A percentile compares a stretch with the other conserved stretches of the same genome.
Evolutionary conservation across 257 asterid genomes (phyloP).

Genomic region (Cinchona pubescens): DNA sequence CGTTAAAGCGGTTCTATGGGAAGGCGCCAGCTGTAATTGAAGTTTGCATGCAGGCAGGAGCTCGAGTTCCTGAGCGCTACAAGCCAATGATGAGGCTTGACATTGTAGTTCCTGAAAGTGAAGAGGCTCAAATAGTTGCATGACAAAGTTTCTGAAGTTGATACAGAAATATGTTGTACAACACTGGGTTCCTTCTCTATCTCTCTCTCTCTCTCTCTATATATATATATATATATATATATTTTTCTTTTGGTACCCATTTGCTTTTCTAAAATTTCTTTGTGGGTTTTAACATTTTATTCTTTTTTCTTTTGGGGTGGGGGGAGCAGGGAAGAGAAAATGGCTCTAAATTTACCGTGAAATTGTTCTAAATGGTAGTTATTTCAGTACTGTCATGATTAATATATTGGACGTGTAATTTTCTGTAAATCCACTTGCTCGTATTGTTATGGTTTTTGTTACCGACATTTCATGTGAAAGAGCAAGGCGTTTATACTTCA

Average conservation of each 20-base stretch:
- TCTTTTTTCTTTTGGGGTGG: neutral
- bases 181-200: neutral
- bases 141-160: constrained; percentile 23
- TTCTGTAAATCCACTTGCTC: neutral
- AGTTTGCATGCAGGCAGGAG: constrained; percentile 89
- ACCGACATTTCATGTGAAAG: too few species aligned
- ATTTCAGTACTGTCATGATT: neutral
- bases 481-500: too few species aligned
- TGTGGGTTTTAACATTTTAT: too few species aligned
- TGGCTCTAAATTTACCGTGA: neutral
- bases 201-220: neutral
- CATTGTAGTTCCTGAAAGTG: constrained; percentile 69
- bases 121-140: constrained; percentile 68
- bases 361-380: neutral
- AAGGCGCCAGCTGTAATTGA: constrained; percentile 88
- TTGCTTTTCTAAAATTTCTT: too few species aligned
- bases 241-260: too few species aligned
- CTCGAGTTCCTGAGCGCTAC: constrained; percentile 58
- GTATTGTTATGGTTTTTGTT: too few species aligned
- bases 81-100: constrained; percentile 89
- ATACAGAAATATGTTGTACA: neutral
- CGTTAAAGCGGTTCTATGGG: constrained; percentile 70
- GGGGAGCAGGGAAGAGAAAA: neutral
- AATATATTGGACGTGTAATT: neutral
- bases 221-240: too few species aligned